These are phyloP conservation scores for Linanthus parryae DNA, from an alignment of 148 eudicot genomes.

Conservation along the genomic window DNA sequence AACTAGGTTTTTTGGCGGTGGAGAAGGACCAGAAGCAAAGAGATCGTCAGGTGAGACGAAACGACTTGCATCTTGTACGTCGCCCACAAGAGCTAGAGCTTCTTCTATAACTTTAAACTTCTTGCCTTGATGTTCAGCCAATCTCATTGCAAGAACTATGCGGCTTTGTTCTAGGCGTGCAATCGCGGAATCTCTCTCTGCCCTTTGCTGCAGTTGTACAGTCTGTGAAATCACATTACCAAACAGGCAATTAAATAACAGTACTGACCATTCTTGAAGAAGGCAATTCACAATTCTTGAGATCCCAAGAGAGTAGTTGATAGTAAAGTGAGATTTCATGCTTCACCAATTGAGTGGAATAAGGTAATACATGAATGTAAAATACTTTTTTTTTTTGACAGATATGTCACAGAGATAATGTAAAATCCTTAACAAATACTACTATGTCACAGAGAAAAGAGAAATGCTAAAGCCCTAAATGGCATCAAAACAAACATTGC, in stretches of 20 bases:
- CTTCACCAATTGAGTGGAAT: too few species aligned
- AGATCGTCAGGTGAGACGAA: slow-evolving; percentile 42
- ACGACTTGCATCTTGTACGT: slow-evolving; percentile 44
- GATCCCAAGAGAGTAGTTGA: too few species aligned
- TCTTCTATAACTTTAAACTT: slow-evolving; percentile 82
- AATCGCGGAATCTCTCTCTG: slow-evolving; percentile 88
- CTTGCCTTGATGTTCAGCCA: slow-evolving; percentile 92
- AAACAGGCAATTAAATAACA: not conserved
- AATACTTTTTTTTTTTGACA: too few species aligned
- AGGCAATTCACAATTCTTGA: too few species aligned
- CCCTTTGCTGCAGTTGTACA: slow-evolving; percentile 75
- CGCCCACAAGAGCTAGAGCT: slow-evolving; percentile 81
- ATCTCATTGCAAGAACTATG: slow-evolving; percentile 64
- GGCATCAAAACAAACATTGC: too few species aligned
- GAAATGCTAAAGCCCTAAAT: too few species aligned
- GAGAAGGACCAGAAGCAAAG: slow-evolving; percentile 29
- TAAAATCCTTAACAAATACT: too few species aligned
- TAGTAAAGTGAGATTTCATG: too few species aligned
- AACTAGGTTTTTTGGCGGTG: slow-evolving; percentile 25
- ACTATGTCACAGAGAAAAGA: too few species aligned
- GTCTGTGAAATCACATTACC: slow-evolving; percentile 40
- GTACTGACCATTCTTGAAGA: not conserved
- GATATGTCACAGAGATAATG: too few species aligned
- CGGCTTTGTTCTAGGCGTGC: slow-evolving; percentile 93
- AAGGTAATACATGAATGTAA: too few species aligned